Evolutionary conservation across 768 basidiomycete genomes (phyloP), one percentile per base, ranked within the genome.

Genomic region (Polyporus arcularius): DNA sequence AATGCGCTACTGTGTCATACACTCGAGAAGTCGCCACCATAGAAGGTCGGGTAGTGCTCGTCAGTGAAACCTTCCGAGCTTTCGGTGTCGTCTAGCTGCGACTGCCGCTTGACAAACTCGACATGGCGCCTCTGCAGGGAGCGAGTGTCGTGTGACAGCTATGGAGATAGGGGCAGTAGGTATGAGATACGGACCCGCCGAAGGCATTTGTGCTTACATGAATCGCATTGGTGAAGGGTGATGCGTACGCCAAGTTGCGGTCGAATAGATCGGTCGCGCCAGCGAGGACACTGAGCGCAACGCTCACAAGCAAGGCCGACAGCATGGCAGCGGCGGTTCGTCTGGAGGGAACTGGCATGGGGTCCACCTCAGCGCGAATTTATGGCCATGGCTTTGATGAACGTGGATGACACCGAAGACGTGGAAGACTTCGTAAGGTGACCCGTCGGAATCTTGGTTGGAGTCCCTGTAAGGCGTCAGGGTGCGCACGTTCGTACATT

Each of bases 41-140:
- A 81, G 65, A 81, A 84, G 9, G 79, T 78, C 1, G 79, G 77
- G 66, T 83, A 83, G 57, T 78, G 78, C n/a, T 76, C 73, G 65
- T 83, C 81, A n/a, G 67, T 70, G 65, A 82, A 82, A n/a, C 65
- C 63, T 30, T 66, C 63, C 1, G 77, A 74, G 45, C 66, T 63
- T 21, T 51, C 18, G 1, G 60, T 57, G 52, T 74, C 73, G 4
- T 67, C 71, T 4, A 67, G 69, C 59, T 80, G 79, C 39, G 80
- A 70, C 64, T 80, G 79, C 38, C 81, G 70, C 55, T 60, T 56
- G 28, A 38, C 56, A 38, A 39, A 28, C 39, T 39, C 50, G 16
- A 57, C 61, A 64, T 77, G 75, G 21, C 76, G 75, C n/a, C 71
- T 67, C 47, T 79, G 72, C 35, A 81, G 70, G 5, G 67, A 63